Evolutionary conservation across 441 rosid genomes (phyloP).

Genomic region (Sinapis alba): DNA sequence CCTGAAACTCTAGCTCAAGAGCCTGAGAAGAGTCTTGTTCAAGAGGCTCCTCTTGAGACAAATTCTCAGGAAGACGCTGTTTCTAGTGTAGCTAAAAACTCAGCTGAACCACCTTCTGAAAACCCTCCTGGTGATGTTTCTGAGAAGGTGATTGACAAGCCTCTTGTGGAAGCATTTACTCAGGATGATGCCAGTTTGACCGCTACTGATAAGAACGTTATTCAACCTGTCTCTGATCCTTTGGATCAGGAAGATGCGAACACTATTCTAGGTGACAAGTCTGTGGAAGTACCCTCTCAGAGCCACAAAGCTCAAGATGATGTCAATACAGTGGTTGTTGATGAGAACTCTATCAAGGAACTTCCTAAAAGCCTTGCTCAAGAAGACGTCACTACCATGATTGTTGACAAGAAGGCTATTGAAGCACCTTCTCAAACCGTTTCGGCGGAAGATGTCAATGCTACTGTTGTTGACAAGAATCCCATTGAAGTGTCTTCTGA

Average conservation of each 20-base stretch:
- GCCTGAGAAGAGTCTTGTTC: conserved; percentile 2
- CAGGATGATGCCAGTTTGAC: neutral
- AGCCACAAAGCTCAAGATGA: conserved; percentile 37
- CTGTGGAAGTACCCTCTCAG: conserved; percentile 15
- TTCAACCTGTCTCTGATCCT: conserved; percentile 16
- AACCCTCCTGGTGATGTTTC: neutral
- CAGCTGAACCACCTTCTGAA: conserved; percentile 1
- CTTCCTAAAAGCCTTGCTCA: conserved; percentile 29
- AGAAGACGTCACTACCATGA: conserved; percentile 41
- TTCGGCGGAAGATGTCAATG: conserved; percentile 30
- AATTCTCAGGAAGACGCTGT: conserved; percentile 19
- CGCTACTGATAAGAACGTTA: conserved; percentile 13
- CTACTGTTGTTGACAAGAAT: conserved; percentile 40
- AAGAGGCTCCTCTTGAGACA: conserved; percentile 11
- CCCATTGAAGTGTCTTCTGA: conserved; percentile 42
- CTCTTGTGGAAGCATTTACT: conserved; percentile 12
- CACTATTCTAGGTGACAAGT: neutral
- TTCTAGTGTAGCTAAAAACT: neutral
- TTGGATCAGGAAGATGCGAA: conserved; percentile 23
- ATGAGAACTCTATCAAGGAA: conserved; percentile 40
- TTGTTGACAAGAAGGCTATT: conserved; percentile 38
- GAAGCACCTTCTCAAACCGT: conserved; percentile 35
- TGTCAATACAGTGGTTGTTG: conserved; percentile 40
- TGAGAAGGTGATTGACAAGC: conserved; percentile 33
- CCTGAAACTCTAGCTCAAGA: conserved; percentile 40